Percentiles rank a stretch among this genome's conserved stretches.
phyloP scores from a whole-genome alignment of 2,329 filamentous ascomycete genomes.

The Beauveria australis region DNA sequence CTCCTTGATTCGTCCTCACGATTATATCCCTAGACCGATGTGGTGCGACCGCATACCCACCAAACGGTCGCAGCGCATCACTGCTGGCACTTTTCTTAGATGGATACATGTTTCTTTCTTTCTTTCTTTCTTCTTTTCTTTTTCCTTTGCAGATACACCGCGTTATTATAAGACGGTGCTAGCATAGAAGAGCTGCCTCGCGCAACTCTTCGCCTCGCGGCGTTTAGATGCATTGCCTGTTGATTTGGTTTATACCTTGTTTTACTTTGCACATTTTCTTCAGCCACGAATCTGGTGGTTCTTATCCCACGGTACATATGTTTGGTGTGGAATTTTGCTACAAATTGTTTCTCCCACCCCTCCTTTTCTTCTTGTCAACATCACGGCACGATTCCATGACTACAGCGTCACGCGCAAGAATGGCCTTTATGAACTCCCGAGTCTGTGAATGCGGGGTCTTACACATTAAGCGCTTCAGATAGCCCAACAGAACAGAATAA shows the following conservation, averaged over 20 bases:
- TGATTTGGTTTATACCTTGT: not conserved
- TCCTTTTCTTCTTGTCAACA: too few species aligned
- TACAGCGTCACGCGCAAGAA: too few species aligned
- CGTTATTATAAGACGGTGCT: not conserved
- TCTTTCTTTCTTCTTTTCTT: not conserved
- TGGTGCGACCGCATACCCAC: not conserved
- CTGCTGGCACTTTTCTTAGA: not conserved
- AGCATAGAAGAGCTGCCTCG: not conserved
- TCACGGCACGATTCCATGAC: too few species aligned
- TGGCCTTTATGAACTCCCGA: not conserved
- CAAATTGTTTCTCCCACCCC: too few species aligned
- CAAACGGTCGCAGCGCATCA: not conserved
- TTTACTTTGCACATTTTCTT: not conserved
- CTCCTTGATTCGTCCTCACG: not conserved
- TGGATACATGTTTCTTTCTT: not conserved
- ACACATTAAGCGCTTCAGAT: not conserved
- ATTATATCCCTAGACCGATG: not conserved
- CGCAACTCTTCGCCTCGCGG: conserved; percentile 8
- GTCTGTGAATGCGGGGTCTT: not conserved
- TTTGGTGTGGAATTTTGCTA: too few species aligned
- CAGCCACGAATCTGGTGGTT: too few species aligned
- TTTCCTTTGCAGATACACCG: not conserved
- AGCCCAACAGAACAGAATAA: conserved; percentile 27
- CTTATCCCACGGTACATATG: too few species aligned
- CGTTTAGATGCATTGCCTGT: conserved; percentile 4